Base-by-base conservation (phyloP, 768 basidiomycete species). In the Boletus sp. region DNA sequence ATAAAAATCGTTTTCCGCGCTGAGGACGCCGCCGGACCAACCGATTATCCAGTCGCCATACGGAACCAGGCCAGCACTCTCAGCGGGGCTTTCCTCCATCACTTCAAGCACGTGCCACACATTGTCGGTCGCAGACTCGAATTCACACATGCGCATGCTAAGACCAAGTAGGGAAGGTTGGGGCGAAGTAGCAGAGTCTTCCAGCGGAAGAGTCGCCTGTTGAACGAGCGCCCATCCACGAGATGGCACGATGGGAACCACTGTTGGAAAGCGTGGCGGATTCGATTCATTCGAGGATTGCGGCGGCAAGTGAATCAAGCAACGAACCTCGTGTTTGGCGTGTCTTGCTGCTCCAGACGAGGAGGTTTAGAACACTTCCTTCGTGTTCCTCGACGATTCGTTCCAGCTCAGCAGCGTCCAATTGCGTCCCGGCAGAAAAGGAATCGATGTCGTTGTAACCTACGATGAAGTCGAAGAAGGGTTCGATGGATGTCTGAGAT, bases 71-170 rank as follows among this genome's bases (percentile, higher is more conserved):
- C 95, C 96, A 7, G 94, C 94, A 66, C 89, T 92, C 77, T 98
- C 95, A 9, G 96, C 97, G 7, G 97, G 97, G 60, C 89, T 92
- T 20, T 94, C 96, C 71, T 99, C 96, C 40, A 96, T 76, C 14
- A 99, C 94, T 68, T 99, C 97, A 46, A 99, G 79, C 40, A 99
- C 94, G 73, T 98, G 97, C 95, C 97, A 99, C 6, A 99, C 94
- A 60, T 90, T 92, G 67, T 98, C 94, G 18, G 92, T 77, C 15
- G 96, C 90, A 50, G 83, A 79, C 64, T 92, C 88, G 5, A 96
- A 94, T 69, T 91, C 84, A 68, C 97, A 99, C 68, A 98, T 82
- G 20, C 96, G 84, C 84, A 98, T 87, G 66, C 90, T 94, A 7
- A 99, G 79, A 1, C 97, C 97, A 28, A 99, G 80, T n/a, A 98